Evolutionary conservation across 768 basidiomycete species (phyloP).

Genomic region (Crassisporium funariophilum): DNA sequence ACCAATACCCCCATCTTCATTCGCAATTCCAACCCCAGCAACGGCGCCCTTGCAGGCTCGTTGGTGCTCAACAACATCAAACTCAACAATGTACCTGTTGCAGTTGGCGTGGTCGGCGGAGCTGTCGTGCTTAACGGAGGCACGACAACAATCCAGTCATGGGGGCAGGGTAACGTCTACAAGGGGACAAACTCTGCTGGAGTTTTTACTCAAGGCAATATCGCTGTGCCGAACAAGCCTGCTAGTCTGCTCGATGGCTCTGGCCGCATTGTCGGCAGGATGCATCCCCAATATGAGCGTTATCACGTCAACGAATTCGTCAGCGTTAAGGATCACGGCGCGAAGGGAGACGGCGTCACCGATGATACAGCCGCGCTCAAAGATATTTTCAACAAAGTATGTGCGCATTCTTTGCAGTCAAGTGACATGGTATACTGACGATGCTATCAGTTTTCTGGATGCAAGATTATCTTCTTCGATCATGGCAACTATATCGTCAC

Average conservation of each 20-base stretch:
- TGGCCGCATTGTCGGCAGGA: slow-evolving; percentile 64
- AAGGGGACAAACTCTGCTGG: slow-evolving; percentile 46
- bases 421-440: neutral
- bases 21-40: slow-evolving; percentile 49
- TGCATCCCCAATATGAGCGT: slow-evolving; percentile 67
- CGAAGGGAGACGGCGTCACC: slow-evolving; percentile 71
- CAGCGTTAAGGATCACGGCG: slow-evolving; percentile 71
- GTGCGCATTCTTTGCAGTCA: neutral
- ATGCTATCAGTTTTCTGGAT: slow-evolving; percentile 56
- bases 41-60: slow-evolving; percentile 53
- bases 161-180: slow-evolving; percentile 81
- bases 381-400: slow-evolving; percentile 58
- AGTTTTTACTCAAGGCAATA: slow-evolving; percentile 51
- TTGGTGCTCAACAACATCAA: slow-evolving; percentile 66
- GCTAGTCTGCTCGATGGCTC: slow-evolving; percentile 52
- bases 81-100: slow-evolving; percentile 60
- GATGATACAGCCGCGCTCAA: slow-evolving; percentile 77
- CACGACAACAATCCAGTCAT: slow-evolving; percentile 59
- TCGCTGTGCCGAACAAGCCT: slow-evolving; percentile 55
- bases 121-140: slow-evolving; percentile 59
- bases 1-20: slow-evolving; percentile 65
- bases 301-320: slow-evolving; percentile 68
- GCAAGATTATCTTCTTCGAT: slow-evolving; percentile 84
- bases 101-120: slow-evolving; percentile 59
- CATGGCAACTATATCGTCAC: slow-evolving; percentile 62